Base-by-base conservation (phyloP, 2,329 filamentous ascomycete genomes). In the Graphium sp. region DNA sequence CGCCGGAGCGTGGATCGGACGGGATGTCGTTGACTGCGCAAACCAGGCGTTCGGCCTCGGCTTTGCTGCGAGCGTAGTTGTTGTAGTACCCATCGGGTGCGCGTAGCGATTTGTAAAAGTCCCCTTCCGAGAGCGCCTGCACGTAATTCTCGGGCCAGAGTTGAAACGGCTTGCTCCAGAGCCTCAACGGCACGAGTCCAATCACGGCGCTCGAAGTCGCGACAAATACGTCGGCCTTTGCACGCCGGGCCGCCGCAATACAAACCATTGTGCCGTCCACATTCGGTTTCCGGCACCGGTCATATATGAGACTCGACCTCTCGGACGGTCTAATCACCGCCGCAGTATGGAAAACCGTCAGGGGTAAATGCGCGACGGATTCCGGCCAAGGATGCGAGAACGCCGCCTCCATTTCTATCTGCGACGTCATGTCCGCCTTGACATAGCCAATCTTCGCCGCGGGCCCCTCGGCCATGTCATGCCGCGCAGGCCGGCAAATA, bases 281-380 rank as follows among this genome's bases (percentile, higher is more conserved):
- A 34, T 71, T 72, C 30, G 68, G 60, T 12, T 48, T 44, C 27
- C 50, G 50, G 30, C 53, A 53, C 16, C 56, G 53, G 15, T 49
- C 42, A 35, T 68, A 63, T 18, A 60, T 47, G 18, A 50, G 43
- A 25, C 42, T 39, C 28, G 53, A 50, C 6, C 65, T 56, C 31
- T 70, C 64, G 11, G 50, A 53, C 1, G 61, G 55, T 8, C 62
- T 49, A 33, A 71, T 68, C 5, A 57, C 50, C 2, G 65, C 66
- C 3, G 64, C 66, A 1, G 59, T 68, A 45, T 71, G 66, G 39
- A 64, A 67, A 10, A 71, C 64, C 1, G 64, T 68, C 15, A 71
- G 44, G 2, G 65, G 63, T 4, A 59, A 48, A 5, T 43, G 26
- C 5, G 55, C 47, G 5, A 55, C 48, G 2, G 43, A 41, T 3